These are phyloP conservation scores for Lichtheimia hyalospora DNA, from an alignment of 371 early-diverging fungal genomes.

Conservation along the genomic window DNA sequence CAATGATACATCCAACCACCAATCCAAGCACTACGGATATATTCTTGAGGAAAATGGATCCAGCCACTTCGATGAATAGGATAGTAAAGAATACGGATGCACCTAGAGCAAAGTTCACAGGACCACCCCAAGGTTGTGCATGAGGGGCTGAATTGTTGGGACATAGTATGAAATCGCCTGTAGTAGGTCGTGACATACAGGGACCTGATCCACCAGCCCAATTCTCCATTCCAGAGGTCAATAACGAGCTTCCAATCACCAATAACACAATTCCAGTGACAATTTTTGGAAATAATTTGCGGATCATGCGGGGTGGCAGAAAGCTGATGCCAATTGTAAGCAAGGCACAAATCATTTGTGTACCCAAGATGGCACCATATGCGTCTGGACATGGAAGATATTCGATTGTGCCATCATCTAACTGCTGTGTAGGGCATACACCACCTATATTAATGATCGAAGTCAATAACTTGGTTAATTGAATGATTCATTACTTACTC, in stretches of 20 bases:
- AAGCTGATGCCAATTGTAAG: conserved; percentile 47
- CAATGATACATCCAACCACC: conserved; percentile 55
- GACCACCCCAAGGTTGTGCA: conserved; percentile 52
- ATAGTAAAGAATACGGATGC: conserved; percentile 55
- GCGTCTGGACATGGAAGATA: conserved; percentile 55
- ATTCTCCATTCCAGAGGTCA: conserved; percentile 44
- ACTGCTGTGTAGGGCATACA: conserved; percentile 41
- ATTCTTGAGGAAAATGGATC: conserved; percentile 60
- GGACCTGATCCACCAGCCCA: conserved; percentile 56
- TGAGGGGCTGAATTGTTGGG: conserved; percentile 48
- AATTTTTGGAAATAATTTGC: conserved; percentile 53
- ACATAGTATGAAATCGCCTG: conserved; percentile 32
- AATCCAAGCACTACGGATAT: conserved; percentile 59
- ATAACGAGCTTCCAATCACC: conserved; percentile 51
- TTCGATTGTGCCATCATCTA: conserved; percentile 37
- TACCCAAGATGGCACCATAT: conserved; percentile 60
- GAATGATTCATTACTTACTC: conserved; percentile 17
- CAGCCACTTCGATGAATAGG: conserved; percentile 55
- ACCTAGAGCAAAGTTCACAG: conserved; percentile 55
- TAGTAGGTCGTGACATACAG: conserved; percentile 34
- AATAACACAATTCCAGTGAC: conserved; percentile 52
- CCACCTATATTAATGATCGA: conserved; percentile 18
- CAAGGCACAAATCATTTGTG: conserved; percentile 49
- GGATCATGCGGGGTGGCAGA: conserved; percentile 48
- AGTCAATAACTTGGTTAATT: background rate